Evolutionary conservation across 2,329 filamentous ascomycete genomes (phyloP).

Genomic region (Pyrenophora graminea): DNA sequence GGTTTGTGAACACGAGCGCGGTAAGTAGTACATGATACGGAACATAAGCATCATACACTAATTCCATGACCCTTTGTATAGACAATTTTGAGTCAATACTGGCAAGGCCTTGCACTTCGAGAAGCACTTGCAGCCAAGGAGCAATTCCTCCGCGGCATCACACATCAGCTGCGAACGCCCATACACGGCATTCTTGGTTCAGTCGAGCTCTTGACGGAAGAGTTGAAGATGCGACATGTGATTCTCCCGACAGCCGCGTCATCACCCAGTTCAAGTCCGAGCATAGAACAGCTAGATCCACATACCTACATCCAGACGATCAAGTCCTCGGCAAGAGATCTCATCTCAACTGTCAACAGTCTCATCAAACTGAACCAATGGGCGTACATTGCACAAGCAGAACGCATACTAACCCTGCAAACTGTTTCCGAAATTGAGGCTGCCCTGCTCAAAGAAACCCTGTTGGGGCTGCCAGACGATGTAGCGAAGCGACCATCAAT

Average conservation of each 20-base stretch:
- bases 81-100: constrained; percentile 44
- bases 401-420: constrained; percentile 29
- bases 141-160: constrained; percentile 52
- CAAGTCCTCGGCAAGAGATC: constrained; percentile 47
- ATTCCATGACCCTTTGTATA: neutral
- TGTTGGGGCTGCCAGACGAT: constrained; percentile 36
- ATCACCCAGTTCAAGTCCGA: constrained; percentile 15
- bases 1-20: constrained; percentile 52
- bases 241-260: constrained; percentile 12
- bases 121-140: constrained; percentile 53
- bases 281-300: constrained; percentile 24
- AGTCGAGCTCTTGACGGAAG: constrained; percentile 50
- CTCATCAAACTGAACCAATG: constrained; percentile 52
- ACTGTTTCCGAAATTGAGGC: constrained; percentile 41
- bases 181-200: constrained; percentile 54
- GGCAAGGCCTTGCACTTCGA: constrained; percentile 46
- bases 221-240: constrained; percentile 37
- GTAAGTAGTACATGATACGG: neutral
- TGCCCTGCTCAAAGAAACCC: constrained; percentile 38
- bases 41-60: neutral
- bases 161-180: constrained; percentile 54
- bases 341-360: constrained; percentile 53
- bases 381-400: constrained; percentile 39
- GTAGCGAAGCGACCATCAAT: constrained; percentile 34
- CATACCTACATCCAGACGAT: constrained; percentile 44